These are phyloP conservation scores for Ephemerocybe angulata DNA, from an alignment of 768 basidiomycete genomes.

Conservation along the genomic window DNA sequence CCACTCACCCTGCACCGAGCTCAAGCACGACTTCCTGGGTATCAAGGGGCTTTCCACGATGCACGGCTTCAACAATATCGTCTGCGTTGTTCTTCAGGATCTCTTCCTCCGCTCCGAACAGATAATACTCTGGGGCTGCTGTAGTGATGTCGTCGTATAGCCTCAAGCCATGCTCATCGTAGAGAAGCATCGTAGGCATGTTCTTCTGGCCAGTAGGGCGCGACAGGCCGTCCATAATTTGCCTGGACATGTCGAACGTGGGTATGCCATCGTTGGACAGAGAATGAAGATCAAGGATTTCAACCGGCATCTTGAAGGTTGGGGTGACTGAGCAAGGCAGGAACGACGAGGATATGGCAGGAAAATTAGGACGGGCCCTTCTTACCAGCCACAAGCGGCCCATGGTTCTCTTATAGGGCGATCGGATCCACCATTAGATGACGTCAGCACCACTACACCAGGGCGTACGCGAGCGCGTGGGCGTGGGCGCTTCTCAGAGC, in stretches of 20 bases:
- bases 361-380: background rate
- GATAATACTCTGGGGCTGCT: conserved; percentile 78
- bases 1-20: conserved; percentile 88
- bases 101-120: conserved; percentile 84
- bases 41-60: conserved; percentile 30
- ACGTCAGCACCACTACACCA: conserved; percentile 13
- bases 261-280: conserved; percentile 28
- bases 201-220: conserved; percentile 53
- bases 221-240: conserved; percentile 54
- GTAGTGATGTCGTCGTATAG: conserved; percentile 87
- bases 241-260: conserved; percentile 35
- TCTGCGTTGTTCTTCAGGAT: conserved; percentile 70
- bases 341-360: background rate
- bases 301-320: conserved; percentile 32
- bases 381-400: background rate
- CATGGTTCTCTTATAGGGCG: conserved; percentile 1
- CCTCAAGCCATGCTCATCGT: conserved; percentile 81
- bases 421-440: conserved; percentile 8
- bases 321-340: background rate
- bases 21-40: conserved; percentile 55
- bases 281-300: conserved; percentile 51
- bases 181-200: conserved; percentile 80
- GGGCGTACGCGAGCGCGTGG: no score
- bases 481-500: background rate
- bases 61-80: conserved; percentile 76